Evolutionary conservation across 495 filamentous ascomycete species (phyloP).

Genomic region (Tuber indicum): DNA sequence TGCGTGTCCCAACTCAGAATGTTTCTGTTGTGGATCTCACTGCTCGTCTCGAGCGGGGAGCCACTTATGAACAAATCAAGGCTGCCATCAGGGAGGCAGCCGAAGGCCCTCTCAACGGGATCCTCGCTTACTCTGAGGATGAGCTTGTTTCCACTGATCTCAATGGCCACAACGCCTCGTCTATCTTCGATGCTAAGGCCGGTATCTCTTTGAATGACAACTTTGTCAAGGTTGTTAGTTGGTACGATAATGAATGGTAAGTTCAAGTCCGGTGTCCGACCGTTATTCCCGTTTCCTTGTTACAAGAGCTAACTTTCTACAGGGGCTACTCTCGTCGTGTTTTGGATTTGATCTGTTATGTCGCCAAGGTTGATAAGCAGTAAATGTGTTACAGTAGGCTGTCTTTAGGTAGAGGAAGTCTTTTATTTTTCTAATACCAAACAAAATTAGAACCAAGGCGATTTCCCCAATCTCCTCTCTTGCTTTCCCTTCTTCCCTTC

Average conservation of each 20-base stretch:
- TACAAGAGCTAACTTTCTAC: conserved; percentile 45
- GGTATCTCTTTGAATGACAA: conserved; percentile 96
- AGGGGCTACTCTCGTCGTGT: conserved; percentile 97
- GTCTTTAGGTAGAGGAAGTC: not conserved
- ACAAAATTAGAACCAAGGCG: not conserved
- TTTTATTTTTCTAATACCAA: not conserved
- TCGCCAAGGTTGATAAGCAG: conserved; percentile 71
- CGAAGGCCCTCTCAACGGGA: conserved; percentile 77
- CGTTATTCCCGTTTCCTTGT: not conserved
- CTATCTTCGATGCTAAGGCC: conserved; percentile 99
- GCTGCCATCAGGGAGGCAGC: conserved; percentile 78
- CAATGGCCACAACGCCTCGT: conserved; percentile 84
- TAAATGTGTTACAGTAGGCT: conserved; percentile 12
- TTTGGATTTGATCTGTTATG: conserved; percentile 87
- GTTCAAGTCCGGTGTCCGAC: not conserved
- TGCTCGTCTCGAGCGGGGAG: conserved; percentile 82
- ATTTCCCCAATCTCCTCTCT: not conserved
- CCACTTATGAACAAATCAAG: conserved; percentile 93
- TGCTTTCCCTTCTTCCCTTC: not conserved
- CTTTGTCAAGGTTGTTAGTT: conserved; percentile 97
- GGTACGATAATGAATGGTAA: conserved; percentile 91
- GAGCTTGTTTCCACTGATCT: conserved; percentile 90
- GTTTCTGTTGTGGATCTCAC: conserved; percentile 99
- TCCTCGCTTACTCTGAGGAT: conserved; percentile 94
- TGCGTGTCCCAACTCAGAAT: conserved; percentile 98